phyloP scores from a whole-genome alignment of 2,329 filamentous ascomycete species.

The Emericellopsis cladophorae region DNA sequence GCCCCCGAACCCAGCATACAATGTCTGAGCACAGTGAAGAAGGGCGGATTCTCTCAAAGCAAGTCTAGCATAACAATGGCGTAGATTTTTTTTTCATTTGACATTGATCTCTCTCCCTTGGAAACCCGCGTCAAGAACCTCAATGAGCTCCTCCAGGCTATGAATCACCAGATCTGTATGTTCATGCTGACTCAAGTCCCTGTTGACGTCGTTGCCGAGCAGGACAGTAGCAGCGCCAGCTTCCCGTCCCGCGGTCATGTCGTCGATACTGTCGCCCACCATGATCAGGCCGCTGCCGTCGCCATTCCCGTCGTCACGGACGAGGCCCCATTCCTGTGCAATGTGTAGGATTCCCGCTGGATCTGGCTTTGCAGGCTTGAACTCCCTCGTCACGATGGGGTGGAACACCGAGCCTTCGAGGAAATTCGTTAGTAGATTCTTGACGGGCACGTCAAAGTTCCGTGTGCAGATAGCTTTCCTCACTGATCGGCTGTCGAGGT shows the following conservation, averaged over 20 bases:
- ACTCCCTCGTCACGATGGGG: constrained; percentile 77
- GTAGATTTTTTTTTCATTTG: neutral
- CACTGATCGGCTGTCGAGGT: constrained; percentile 55
- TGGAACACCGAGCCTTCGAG: constrained; percentile 54
- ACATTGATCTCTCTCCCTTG: constrained; percentile 28
- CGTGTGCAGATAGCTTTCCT: constrained; percentile 83
- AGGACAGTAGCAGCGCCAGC: constrained; percentile 88
- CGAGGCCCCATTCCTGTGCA: constrained; percentile 59
- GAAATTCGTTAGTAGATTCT: constrained; percentile 64
- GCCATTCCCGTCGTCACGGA: constrained; percentile 8
- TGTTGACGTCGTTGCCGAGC: constrained; percentile 72
- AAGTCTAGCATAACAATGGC: neutral
- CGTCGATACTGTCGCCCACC: constrained; percentile 76
- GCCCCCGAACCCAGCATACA: constrained; percentile 27
- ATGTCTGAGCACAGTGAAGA: constrained; percentile 6
- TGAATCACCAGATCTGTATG: constrained; percentile 66
- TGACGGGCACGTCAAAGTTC: constrained; percentile 77
- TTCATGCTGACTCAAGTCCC: constrained; percentile 53
- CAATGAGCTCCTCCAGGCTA: constrained; percentile 63
- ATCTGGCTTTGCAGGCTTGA: constrained; percentile 72
- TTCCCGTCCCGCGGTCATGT: constrained; percentile 74
- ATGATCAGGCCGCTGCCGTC: constrained; percentile 43
- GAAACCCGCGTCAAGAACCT: constrained; percentile 64
- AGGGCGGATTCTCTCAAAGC: too few relatives aligned
- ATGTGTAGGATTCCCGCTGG: constrained; percentile 84